phyloP scores from a whole-genome alignment of 495 filamentous ascomycete genomes.

The Trichoderma asperelloides region DNA sequence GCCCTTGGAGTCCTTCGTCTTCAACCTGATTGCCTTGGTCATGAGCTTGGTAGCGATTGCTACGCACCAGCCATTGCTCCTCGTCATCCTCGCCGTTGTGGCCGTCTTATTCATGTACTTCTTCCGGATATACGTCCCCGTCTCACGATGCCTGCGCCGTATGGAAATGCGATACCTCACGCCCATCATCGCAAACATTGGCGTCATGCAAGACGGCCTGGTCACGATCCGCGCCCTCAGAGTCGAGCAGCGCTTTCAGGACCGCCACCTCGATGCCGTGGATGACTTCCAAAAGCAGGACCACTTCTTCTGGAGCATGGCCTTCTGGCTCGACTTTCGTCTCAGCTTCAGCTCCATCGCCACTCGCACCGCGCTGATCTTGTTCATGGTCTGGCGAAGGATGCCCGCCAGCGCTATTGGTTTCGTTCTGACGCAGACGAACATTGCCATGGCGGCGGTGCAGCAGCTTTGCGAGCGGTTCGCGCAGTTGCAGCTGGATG shows the following conservation, averaged over 20 bases:
- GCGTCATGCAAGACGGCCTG: conserved; percentile 66
- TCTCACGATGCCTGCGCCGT: conserved; percentile 70
- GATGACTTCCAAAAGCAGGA: conserved; percentile 88
- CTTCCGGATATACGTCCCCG: conserved; percentile 66
- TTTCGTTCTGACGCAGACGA: conserved; percentile 59
- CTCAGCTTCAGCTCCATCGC: conserved; percentile 62
- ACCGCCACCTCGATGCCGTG: conserved; percentile 61
- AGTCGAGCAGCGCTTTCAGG: conserved; percentile 65
- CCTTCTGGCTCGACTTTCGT: conserved; percentile 72
- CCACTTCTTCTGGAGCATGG: conserved; percentile 83
- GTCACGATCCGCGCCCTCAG: conserved; percentile 71
- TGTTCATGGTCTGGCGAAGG: conserved; percentile 58
- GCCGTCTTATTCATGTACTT: conserved; percentile 54
- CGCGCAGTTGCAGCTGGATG: conserved; percentile 79
- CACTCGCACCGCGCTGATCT: conserved; percentile 62
- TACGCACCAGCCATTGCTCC: conserved; percentile 61
- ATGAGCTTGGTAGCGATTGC: conserved; percentile 66
- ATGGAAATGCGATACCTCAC: conserved; percentile 79
- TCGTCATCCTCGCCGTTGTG: conserved; percentile 58
- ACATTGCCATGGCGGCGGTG: conserved; percentile 57
- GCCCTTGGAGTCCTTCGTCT: conserved; percentile 58
- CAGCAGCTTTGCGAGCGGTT: conserved; percentile 66
- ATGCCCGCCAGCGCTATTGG: conserved; percentile 66
- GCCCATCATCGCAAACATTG: conserved; percentile 79
- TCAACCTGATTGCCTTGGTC: conserved; percentile 57